Evolutionary conservation across 176 grass and related monocot genomes (phyloP), one percentile per base, ranked within the genome.

Genomic region (Avena sativa): DNA sequence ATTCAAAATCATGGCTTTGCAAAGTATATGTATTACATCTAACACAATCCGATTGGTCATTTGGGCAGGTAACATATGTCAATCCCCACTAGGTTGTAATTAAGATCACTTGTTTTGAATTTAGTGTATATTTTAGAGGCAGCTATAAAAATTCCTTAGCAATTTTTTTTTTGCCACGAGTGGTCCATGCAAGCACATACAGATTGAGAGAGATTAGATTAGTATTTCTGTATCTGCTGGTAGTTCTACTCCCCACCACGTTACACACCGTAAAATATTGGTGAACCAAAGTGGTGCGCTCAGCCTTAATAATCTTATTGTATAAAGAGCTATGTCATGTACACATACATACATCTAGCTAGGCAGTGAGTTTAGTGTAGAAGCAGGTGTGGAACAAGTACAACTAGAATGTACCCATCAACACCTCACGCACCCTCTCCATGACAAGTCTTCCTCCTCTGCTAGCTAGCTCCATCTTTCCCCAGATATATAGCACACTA

Each of bases 381-480:
- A 74, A 48, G 43, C 71, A 74, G 71, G 71, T 74, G 71, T 74
- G 0, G 71, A 74, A 16, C 71, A 15, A 74, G 71, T 50, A 50
- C 12, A 74, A 50, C 71, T 13, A 16, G 46, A 74, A 74, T 23
- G 44, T 74, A 74, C 71, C 71, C 44, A 50, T 74, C 44, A 71
- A 71, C 68, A 71, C 68, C 68, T 71, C 67, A 74, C 12, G 71
- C 12, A 8, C 71, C 71, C 43, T 44, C 68, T 74, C 71, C 71
- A 25, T 74, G 71, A 23, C 71, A 74, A 44, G 43, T 74, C 71
- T 74, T 48, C 4, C 12, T 74, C 71, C 2, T 50, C 71, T 26
- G 40, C 6, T 43, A 15, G 20, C 71, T 11, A 70, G 58, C 20
- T 61, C 9, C 58, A n/a, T 61, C 58, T 8, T 61, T 23, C 58